Base-by-base conservation (phyloP, 2,329 filamentous ascomycete genomes). In the Talaromyces amestolkiae region DNA sequence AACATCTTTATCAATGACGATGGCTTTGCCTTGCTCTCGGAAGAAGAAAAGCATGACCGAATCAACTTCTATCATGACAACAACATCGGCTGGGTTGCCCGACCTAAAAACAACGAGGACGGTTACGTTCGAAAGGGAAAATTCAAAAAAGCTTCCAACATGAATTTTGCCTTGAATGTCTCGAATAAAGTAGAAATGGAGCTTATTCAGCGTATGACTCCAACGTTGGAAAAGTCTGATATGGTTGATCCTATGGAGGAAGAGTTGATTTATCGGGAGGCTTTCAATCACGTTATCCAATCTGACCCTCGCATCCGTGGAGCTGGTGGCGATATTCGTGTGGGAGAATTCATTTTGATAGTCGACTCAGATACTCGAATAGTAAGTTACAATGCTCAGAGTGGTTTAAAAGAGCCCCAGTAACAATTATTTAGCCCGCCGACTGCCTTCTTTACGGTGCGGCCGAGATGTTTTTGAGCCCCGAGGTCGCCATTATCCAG, bases 251-350 rank as follows among this genome's bases (percentile, higher is more conserved):
- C 76, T 41, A 71, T 77, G 27, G 79, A 83, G 41, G 80, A 83
- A 63, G 78, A 85, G 66, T 78, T 80, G 3, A 64, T 73, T 19
- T 75, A 76, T 62, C 56, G 72, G 35, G 65, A 71, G 35, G 72
- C 72, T 45, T 66, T 77, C 35, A 64, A 72, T 53, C 79, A 84
- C 45, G 84, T 87, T n/a, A 22, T 80, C 85, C 47, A 78, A 76
- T 10, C 79, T 82, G 54, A 85, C 85, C 15, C 76, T 87, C 31
- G 78, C 81, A 64, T 84, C 86, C 70, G 82, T 84, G 62, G 62
- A 33, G 91, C 91, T 19, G 91, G 92, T 73, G 92, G 92, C 68
- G 93, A 95, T 76, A 89, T 96, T 70, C 91, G 92, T 61, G 82
- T 96, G 24, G 92, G 92, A 64, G 92, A 96, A 78, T 93, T 87